Percentiles rank a stretch among this genome's conserved stretches.
phyloP scores from a whole-genome alignment of 2,329 filamentous ascomycete species.

The Cyanodermella asteris region DNA sequence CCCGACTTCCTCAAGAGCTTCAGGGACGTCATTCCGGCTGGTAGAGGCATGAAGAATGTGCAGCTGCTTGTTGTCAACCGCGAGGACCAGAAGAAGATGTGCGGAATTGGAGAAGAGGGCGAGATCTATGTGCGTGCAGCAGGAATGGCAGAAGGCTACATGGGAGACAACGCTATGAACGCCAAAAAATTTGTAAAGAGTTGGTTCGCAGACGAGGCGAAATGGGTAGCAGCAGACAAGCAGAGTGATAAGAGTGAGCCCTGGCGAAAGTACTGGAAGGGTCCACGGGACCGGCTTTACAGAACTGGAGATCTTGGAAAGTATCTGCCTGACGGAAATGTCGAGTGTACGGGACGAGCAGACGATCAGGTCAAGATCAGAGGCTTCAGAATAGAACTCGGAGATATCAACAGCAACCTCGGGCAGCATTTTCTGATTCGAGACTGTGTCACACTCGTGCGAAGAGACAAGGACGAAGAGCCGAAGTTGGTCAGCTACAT shows the following conservation, averaged over 20 bases:
- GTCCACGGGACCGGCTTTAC: constrained; percentile 70
- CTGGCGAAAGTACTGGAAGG: constrained; percentile 60
- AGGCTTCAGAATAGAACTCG: constrained; percentile 84
- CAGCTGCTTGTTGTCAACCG: constrained; percentile 69
- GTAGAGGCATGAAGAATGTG: constrained; percentile 70
- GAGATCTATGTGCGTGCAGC: constrained; percentile 66
- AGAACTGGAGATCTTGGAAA: constrained; percentile 68
- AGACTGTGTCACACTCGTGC: constrained; percentile 68
- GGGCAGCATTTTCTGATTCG: constrained; percentile 52
- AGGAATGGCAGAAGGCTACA: constrained; percentile 66
- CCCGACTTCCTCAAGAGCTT: constrained; percentile 41
- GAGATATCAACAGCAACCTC: constrained; percentile 74
- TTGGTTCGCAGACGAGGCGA: constrained; percentile 61
- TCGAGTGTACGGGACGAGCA: constrained; percentile 49
- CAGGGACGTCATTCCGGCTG: constrained; percentile 61
- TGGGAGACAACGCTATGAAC: constrained; percentile 40
- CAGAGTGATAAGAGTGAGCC: constrained; percentile 31
- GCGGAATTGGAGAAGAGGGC: constrained; percentile 59
- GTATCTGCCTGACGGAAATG: constrained; percentile 47
- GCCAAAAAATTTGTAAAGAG: constrained; percentile 59
- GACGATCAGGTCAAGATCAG: constrained; percentile 91
- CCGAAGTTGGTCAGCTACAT: constrained; percentile 74
- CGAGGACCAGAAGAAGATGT: constrained; percentile 43
- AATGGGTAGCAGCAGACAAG: constrained; percentile 45
- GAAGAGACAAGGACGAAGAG: constrained; percentile 68